Conservation (phyloP, 371 early-diverging fungal species). For the Globomyces sp. region DNA sequence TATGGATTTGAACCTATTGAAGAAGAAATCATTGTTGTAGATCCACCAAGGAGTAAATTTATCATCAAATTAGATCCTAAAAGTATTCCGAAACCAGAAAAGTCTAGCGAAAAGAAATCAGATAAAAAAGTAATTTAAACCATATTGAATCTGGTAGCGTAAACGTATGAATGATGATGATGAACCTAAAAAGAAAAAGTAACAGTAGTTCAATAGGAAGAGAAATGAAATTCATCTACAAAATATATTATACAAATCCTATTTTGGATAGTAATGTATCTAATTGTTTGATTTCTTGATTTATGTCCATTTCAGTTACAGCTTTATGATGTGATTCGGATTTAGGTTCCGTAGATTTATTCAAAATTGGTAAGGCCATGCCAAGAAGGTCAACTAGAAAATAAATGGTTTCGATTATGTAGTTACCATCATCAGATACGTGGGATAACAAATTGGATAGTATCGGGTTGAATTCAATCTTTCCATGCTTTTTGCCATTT, state of each 20-base stretch:
- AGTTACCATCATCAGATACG: not conserved
- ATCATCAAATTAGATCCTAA: conserved; percentile 3
- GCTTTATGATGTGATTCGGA: not conserved
- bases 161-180: conserved; percentile 2
- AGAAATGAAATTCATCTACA: conserved; percentile 8
- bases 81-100: too few species aligned
- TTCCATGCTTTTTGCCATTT: too few species aligned
- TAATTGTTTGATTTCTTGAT: conserved; percentile 7
- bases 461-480: not conserved
- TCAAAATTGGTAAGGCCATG: not conserved
- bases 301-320: not conserved
- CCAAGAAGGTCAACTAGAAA: not conserved
- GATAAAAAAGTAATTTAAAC: not conserved
- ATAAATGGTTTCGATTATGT: not conserved
- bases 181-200: conserved; percentile 1
- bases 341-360: not conserved
- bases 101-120: too few species aligned
- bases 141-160: conserved; percentile 1
- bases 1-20: conserved; percentile 8
- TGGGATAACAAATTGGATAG: not conserved
- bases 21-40: not conserved
- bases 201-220: conserved; percentile 1
- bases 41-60: not conserved
- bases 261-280: conserved; percentile 6
- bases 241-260: not conserved